A percentile compares a stretch with the other conserved stretches of the same genome.
Evolutionary conservation across 2,329 filamentous ascomycete genomes (phyloP).

Genomic region (Seiridium cupressi): DNA sequence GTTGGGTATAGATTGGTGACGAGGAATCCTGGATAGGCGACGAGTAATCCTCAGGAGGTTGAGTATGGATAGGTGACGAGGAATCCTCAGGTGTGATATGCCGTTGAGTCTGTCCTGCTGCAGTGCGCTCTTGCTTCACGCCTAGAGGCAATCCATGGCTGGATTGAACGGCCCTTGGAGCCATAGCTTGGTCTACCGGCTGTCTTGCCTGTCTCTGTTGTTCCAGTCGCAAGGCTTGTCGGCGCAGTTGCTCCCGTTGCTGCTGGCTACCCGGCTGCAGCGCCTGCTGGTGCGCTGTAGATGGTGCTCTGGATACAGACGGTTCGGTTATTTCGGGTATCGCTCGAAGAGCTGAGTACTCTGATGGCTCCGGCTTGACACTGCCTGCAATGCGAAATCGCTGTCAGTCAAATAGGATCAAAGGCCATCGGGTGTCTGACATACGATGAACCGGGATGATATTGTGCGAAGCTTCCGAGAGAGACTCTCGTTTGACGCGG

Average conservation of each 20-base stretch:
- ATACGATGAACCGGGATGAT: too few relatives aligned
- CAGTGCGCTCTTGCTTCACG: background rate
- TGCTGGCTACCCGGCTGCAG: background rate
- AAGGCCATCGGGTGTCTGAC: too few relatives aligned
- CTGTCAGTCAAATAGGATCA: background rate
- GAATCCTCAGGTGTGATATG: background rate
- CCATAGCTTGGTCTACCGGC: background rate
- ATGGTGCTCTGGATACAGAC: background rate
- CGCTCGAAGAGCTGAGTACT: background rate
- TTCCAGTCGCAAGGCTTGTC: background rate
- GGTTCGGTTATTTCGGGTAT: background rate
- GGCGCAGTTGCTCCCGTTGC: background rate
- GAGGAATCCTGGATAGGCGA: background rate
- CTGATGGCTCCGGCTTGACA: background rate
- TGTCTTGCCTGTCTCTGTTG: background rate
- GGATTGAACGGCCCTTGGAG: too few relatives aligned
- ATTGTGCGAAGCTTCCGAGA: too few relatives aligned
- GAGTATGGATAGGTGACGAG: background rate
- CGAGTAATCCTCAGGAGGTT: background rate
- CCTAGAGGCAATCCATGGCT: too few relatives aligned
- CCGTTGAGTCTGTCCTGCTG: background rate
- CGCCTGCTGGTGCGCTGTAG: background rate
- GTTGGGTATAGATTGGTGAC: background rate
- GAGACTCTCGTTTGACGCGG: too few relatives aligned
- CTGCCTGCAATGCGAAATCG: background rate